phyloP scores from a whole-genome alignment of 2,329 filamentous ascomycete genomes.

The Monilinia aucupariae region DNA sequence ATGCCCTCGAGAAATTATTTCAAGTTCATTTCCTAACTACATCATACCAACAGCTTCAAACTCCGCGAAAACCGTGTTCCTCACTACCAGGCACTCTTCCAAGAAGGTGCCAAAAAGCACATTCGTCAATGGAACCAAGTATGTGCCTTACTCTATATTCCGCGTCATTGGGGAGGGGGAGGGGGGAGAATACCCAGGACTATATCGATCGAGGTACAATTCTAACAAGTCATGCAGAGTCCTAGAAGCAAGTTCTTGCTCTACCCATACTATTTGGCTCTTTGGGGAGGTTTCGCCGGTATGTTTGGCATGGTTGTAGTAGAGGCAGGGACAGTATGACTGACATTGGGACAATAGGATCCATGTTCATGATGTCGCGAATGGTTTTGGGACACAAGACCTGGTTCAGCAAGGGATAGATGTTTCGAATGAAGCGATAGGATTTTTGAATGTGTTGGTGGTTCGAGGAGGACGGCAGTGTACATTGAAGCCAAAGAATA shows the following conservation, averaged over 20 bases:
- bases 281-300: slow-evolving; percentile 61
- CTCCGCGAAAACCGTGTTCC: slow-evolving; percentile 74
- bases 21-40: slow-evolving; percentile 11
- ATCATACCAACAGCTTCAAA: slow-evolving; percentile 42
- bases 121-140: slow-evolving; percentile 75
- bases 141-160: slow-evolving; percentile 38
- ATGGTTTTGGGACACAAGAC: slow-evolving; percentile 74
- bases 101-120: slow-evolving; percentile 63
- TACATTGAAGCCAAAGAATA: slow-evolving; percentile 28
- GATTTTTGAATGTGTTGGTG: background rate
- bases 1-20: background rate
- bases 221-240: slow-evolving; percentile 42
- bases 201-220: background rate
- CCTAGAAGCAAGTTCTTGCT: slow-evolving; percentile 60
- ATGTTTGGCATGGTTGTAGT: slow-evolving; percentile 35
- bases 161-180: background rate
- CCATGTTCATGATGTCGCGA: slow-evolving; percentile 68
- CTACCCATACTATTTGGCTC: slow-evolving; percentile 60
- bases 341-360: slow-evolving; percentile 30
- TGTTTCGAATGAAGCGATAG: background rate
- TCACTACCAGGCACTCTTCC: slow-evolving; percentile 68
- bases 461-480: slow-evolving; percentile 10
- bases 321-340: background rate
- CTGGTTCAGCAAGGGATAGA: slow-evolving; percentile 58
- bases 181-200: background rate